These are phyloP conservation scores for Nicotiana obtusifolia DNA, from an alignment of 257 asterid species.

Conservation along the genomic window DNA sequence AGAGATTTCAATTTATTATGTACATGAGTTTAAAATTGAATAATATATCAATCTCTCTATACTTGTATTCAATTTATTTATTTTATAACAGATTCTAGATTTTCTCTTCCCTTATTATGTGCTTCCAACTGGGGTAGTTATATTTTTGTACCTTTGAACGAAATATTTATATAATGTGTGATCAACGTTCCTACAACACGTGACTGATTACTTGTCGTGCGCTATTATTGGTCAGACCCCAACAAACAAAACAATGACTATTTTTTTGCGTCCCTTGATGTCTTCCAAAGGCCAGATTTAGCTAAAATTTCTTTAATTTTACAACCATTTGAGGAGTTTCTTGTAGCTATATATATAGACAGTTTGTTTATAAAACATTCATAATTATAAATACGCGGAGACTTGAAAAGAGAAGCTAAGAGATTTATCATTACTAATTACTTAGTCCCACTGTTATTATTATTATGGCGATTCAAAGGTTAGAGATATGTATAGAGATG, in stretches of 20 bases:
- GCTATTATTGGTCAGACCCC: not conserved
- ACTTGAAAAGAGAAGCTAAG: not conserved
- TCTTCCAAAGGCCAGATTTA: not conserved
- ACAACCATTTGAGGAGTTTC: not conserved
- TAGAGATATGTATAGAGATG: not conserved
- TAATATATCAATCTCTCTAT: too few relatives aligned
- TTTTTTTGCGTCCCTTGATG: not conserved
- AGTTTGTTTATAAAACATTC: not conserved
- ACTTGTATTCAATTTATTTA: too few relatives aligned
- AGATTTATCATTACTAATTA: not conserved
- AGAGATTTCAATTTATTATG: too few relatives aligned
- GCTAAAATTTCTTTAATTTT: not conserved
- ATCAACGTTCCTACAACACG: not conserved
- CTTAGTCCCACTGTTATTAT: not conserved
- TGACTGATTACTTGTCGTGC: too few relatives aligned
- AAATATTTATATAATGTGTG: not conserved
- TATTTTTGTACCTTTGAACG: not conserved
- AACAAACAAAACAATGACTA: not conserved
- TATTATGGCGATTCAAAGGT: not conserved
- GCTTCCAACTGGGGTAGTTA: not conserved
- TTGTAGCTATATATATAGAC: not conserved
- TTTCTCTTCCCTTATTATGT: not conserved
- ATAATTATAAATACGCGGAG: not conserved
- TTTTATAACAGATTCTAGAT: not conserved
- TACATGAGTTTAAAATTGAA: too few relatives aligned